Evolutionary conservation across 2,329 filamentous ascomycete species (phyloP), one percentile per base, ranked within the genome.

Genomic region (Stachybotrys chartarum): DNA sequence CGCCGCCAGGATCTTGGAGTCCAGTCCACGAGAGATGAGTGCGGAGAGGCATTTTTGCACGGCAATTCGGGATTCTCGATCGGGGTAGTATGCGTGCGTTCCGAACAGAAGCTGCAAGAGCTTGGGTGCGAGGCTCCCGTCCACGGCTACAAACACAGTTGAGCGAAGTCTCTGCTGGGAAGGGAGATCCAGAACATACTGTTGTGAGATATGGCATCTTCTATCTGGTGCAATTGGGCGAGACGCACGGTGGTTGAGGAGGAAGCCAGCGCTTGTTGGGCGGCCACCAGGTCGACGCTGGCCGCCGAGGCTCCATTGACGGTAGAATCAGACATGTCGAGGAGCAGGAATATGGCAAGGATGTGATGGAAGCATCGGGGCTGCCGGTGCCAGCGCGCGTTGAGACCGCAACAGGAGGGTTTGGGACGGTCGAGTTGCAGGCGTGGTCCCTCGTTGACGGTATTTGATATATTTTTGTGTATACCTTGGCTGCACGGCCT

Each of bases 21-120:
- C 78, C 17, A 78, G 66, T n/a, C 72, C 74, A 54, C 76, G 77
- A 55, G 79, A 79, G 56, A 92, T 78, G 61, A 93, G 78, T 53
- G 84, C 79, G 60, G 79, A 75, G 55, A 99, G 79, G 68, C 92
- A 96, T 73, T 82, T 79, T 70, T 96, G 89, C 35, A 91, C 91
- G 44, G 90, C 91, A 63, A 85, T 81, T 63, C 94, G 84, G 49
- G 94, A 97, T 60, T 83, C 77, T 64, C 92, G 85, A 73, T 99
- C 94, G 71, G 85, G 76, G 72, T 97, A 99, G 63, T 88, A 84
- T 58, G 90, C 83, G 68, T 97, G 91, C 53, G 92, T 97, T 68
- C 85, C 84, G 74, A 97, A 93, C 35, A 99, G 82, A 39, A 91
- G 76, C 58, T 84, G 80, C 59, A 96, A 75, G 53, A 94, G 70